Conservation (phyloP, 331 rosid genomes). For the Cydonia oblonga region DNA sequence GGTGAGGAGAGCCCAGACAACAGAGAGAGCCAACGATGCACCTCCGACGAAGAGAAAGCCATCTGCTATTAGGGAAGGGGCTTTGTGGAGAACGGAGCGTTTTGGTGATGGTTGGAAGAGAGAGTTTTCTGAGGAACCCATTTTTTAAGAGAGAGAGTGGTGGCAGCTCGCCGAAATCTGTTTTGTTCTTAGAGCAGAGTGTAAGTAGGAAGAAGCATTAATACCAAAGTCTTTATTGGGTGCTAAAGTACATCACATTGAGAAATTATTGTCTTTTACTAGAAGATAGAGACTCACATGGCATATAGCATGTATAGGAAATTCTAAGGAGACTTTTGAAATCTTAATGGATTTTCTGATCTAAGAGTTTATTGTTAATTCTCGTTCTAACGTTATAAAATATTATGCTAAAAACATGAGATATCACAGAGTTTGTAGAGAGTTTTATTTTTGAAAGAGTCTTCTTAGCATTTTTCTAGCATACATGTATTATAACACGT, state of each 20-base stretch:
- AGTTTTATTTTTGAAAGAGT: too few relatives aligned
- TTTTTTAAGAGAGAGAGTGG: neutral
- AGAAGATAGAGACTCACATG: neutral
- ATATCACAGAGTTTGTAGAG: too few relatives aligned
- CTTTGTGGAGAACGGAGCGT: slow-evolving; percentile 1
- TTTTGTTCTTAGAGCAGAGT: neutral
- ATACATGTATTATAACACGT: too few relatives aligned
- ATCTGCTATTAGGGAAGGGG: slow-evolving; percentile 9
- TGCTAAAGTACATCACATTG: neutral
- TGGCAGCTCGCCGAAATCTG: neutral
- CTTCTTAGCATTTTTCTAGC: too few relatives aligned
- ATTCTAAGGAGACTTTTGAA: too few relatives aligned
- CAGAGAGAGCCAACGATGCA: slow-evolving; percentile 8
- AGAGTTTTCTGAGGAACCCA: neutral
- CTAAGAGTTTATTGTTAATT: too few relatives aligned
- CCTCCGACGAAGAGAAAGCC: slow-evolving; percentile 13
- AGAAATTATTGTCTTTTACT: neutral
- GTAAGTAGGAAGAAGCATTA: neutral
- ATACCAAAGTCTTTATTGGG: neutral
- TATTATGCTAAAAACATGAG: too few relatives aligned
- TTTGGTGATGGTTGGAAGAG: neutral
- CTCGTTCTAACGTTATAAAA: too few relatives aligned
- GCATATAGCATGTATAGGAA: too few relatives aligned
- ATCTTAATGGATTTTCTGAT: too few relatives aligned
- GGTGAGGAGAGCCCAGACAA: slow-evolving; percentile 1